phyloP scores from a whole-genome alignment of 805 yeast species.

The Cyberlindnera mrakii region DNA sequence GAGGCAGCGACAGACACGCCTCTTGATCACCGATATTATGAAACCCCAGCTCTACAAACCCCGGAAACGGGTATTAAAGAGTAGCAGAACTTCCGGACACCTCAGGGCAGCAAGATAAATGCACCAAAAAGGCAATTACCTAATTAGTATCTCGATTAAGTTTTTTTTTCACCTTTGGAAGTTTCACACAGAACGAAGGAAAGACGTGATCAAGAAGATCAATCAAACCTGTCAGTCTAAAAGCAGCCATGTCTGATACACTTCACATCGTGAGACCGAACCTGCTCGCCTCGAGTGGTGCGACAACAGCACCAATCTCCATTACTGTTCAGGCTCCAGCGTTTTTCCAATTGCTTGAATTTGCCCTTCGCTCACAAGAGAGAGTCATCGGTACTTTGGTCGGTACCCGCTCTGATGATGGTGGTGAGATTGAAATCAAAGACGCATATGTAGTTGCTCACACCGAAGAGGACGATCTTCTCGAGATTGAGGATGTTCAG shows the following conservation, averaged over 20 bases:
- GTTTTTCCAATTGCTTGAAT: slow-evolving; percentile 69
- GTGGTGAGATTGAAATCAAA: slow-evolving; percentile 63
- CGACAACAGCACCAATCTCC: slow-evolving; percentile 37
- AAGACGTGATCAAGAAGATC: background rate
- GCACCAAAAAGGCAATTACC: too few relatives aligned
- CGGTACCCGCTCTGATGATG: slow-evolving; percentile 81
- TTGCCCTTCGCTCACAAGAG: slow-evolving; percentile 50
- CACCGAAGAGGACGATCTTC: slow-evolving; percentile 65
- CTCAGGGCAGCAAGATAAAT: too few relatives aligned
- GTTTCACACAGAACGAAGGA: background rate
- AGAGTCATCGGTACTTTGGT: slow-evolving; percentile 79
- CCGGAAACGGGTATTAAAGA: too few relatives aligned
- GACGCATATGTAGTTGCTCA: slow-evolving; percentile 82
- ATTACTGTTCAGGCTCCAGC: slow-evolving; percentile 65
- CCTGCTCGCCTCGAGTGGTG: slow-evolving; percentile 16
- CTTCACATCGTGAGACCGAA: slow-evolving; percentile 25
- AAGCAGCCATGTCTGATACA: slow-evolving; percentile 15
- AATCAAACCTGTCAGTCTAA: background rate
- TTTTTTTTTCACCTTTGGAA: background rate
- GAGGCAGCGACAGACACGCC: too few relatives aligned
- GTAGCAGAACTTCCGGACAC: too few relatives aligned
- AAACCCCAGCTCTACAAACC: too few relatives aligned
- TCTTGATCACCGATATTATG: too few relatives aligned
- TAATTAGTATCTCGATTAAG: too few relatives aligned
- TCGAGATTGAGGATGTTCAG: slow-evolving; percentile 70